These are phyloP conservation scores for Hansfordia pulvinata DNA, from an alignment of 2,329 filamentous ascomycete species.

Conservation along the genomic window DNA sequence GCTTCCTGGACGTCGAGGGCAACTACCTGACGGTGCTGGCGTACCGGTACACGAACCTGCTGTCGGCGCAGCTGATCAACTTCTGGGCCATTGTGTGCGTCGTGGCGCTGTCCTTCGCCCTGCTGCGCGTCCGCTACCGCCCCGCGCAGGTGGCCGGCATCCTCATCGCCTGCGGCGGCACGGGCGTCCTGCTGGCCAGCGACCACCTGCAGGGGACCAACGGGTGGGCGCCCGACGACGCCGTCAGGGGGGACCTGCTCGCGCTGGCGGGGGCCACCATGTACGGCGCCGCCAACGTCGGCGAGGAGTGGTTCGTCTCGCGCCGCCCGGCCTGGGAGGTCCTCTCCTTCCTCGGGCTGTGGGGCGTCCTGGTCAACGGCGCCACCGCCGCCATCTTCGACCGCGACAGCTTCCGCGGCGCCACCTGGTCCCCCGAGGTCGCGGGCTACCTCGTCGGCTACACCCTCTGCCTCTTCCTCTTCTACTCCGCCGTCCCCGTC, in stretches of 20 bases:
- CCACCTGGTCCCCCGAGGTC: slow-evolving; percentile 53
- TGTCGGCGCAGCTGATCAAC: slow-evolving; percentile 91
- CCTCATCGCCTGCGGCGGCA: slow-evolving; percentile 79
- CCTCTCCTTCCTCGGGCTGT: slow-evolving; percentile 78
- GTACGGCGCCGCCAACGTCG: slow-evolving; percentile 83
- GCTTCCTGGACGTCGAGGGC: slow-evolving; percentile 87
- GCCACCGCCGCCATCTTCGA: slow-evolving; percentile 88
- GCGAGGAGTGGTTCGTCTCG: slow-evolving; percentile 88
- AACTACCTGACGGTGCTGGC: slow-evolving; percentile 97
- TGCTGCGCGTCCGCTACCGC: slow-evolving; percentile 84
- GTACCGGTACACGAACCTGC: slow-evolving; percentile 82
- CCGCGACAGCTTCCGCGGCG: slow-evolving; percentile 51
- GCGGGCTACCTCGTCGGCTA: slow-evolving; percentile 82
- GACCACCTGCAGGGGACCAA: slow-evolving; percentile 74
- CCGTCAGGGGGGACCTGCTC: slow-evolving; percentile 86
- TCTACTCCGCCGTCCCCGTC: slow-evolving; percentile 79
- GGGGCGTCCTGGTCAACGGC: slow-evolving; percentile 83
- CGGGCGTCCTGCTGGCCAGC: slow-evolving; percentile 72
- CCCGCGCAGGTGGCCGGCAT: slow-evolving; percentile 76
- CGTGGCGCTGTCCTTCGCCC: slow-evolving; percentile 66
- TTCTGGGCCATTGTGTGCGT: slow-evolving; percentile 97
- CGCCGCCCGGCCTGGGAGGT: slow-evolving; percentile 86
- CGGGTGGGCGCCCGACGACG: slow-evolving; percentile 51
- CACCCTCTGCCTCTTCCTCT: slow-evolving; percentile 68
- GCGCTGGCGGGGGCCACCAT: slow-evolving; percentile 78